Conservation (phyloP, 108 stramenopile genomes). For the Fragilaria crotonensis region DNA sequence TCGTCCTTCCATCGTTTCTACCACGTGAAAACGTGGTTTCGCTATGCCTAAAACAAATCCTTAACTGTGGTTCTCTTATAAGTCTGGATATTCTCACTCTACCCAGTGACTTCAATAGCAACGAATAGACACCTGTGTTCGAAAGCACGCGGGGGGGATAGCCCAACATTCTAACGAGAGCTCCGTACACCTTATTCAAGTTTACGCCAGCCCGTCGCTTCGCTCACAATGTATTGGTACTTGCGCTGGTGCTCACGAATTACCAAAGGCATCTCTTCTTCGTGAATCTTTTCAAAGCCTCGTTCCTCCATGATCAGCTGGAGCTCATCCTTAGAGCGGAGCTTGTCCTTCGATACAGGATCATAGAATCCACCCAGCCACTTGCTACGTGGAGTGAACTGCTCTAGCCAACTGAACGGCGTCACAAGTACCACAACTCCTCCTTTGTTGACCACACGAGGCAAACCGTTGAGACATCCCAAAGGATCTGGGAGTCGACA, state of each 20-base stretch:
- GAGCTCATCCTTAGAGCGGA: slow-evolving; percentile 70
- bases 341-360: slow-evolving; percentile 52
- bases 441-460: slow-evolving; percentile 66
- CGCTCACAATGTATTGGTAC: slow-evolving; percentile 91
- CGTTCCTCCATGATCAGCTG: slow-evolving; percentile 63
- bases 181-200: slow-evolving; percentile 13
- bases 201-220: slow-evolving; percentile 86
- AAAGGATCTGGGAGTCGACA: slow-evolving; percentile 87
- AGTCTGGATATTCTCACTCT: too few species aligned
- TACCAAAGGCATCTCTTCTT: slow-evolving; percentile 79
- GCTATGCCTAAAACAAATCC: too few species aligned
- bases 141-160: too few species aligned
- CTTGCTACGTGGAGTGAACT: slow-evolving; percentile 78
- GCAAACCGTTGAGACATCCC: slow-evolving; percentile 72
- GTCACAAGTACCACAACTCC: slow-evolving; percentile 88
- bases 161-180: too few species aligned
- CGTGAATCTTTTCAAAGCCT: slow-evolving; percentile 82
- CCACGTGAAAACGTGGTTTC: too few species aligned
- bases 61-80: too few species aligned
- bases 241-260: slow-evolving; percentile 93
- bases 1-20: too few species aligned
- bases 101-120: too few species aligned
- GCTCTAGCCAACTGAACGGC: slow-evolving; percentile 88
- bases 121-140: too few species aligned
- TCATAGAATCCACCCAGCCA: slow-evolving; percentile 83